phyloP scores from a whole-genome alignment of 2,329 filamentous ascomycete genomes.

The Nigrospora osmanthi region DNA sequence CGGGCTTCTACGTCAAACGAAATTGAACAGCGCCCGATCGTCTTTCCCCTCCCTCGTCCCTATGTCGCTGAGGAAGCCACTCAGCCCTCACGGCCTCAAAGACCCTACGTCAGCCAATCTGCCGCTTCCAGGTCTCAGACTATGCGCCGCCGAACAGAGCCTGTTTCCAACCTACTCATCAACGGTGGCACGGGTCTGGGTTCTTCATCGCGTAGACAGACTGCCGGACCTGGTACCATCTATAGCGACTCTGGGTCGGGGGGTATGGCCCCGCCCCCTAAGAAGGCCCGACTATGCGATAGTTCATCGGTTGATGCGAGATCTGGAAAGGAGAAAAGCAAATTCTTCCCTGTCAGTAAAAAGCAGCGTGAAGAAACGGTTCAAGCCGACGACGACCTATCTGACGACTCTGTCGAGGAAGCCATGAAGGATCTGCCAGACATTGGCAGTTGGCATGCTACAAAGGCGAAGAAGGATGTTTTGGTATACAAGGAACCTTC shows the following conservation, averaged over 20 bases:
- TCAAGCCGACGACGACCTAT: conserved; percentile 20
- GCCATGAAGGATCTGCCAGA: conserved; percentile 43
- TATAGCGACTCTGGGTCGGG: conserved; percentile 4
- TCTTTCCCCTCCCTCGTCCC: conserved; percentile 51
- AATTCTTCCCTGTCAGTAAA: conserved; percentile 37
- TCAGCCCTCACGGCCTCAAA: conserved; percentile 10
- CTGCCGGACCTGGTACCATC: conserved; percentile 6
- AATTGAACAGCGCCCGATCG: conserved; percentile 42
- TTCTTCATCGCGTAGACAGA: conserved; percentile 17
- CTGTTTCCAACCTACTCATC: conserved; percentile 35
- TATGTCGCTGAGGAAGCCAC: conserved; percentile 35
- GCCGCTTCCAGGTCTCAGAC: conserved; percentile 27
- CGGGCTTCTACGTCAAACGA: conserved; percentile 39
- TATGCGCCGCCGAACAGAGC: conserved; percentile 44
- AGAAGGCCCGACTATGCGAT: conserved; percentile 49
- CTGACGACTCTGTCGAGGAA: conserved; percentile 51
- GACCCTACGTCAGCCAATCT: conserved; percentile 18
- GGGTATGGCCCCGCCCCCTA: conserved; percentile 33
- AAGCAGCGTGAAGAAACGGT: background rate
- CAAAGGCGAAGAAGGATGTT: conserved; percentile 27
- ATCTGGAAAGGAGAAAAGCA: conserved; percentile 38
- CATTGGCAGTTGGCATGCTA: conserved; percentile 37
- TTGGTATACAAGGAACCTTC: conserved; percentile 37
- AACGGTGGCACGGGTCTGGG: conserved; percentile 14
- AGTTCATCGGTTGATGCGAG: conserved; percentile 23